Conservation (phyloP, 2,329 filamentous ascomycete genomes). For the Fusarium sp. region DNA sequence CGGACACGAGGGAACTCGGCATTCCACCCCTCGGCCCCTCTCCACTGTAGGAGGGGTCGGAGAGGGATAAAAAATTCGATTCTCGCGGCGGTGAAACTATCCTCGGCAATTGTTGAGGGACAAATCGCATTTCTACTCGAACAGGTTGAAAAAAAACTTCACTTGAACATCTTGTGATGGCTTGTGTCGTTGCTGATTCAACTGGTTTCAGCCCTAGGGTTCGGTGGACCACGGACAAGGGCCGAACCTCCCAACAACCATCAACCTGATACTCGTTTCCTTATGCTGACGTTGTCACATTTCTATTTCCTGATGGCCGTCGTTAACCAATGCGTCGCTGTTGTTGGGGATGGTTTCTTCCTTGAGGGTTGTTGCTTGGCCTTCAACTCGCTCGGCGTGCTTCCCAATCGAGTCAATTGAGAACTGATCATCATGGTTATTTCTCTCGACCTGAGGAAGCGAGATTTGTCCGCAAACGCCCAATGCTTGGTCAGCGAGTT, state of each 20-base stretch:
- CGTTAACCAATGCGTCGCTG: slow-evolving; percentile 3
- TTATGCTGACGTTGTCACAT: neutral
- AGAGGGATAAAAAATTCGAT: neutral
- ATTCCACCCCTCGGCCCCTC: slow-evolving; percentile 16
- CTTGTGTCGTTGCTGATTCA: slow-evolving; percentile 18
- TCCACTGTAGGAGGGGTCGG: neutral
- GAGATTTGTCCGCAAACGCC: neutral
- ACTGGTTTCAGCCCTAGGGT: slow-evolving; percentile 7
- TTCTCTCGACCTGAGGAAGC: neutral
- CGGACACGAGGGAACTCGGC: slow-evolving; percentile 9
- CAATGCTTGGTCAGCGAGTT: neutral
- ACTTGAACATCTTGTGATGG: slow-evolving; percentile 17
- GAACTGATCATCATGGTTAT: neutral
- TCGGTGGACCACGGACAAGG: slow-evolving; percentile 5
- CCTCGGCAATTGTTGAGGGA: neutral
- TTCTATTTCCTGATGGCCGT: slow-evolving; percentile 11
- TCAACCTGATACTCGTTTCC: slow-evolving; percentile 2
- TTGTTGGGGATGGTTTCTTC: neutral
- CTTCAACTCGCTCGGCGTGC: neutral
- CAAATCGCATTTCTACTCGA: neutral
- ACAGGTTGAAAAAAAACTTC: neutral
- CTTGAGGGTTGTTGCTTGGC: neutral
- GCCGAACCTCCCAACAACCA: neutral
- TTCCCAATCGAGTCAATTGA: neutral
- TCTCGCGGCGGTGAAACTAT: neutral